Evolutionary conservation across 371 early-diverging fungal genomes (phyloP), one percentile per base, ranked within the genome.

Genomic region (Nematocida sp.): DNA sequence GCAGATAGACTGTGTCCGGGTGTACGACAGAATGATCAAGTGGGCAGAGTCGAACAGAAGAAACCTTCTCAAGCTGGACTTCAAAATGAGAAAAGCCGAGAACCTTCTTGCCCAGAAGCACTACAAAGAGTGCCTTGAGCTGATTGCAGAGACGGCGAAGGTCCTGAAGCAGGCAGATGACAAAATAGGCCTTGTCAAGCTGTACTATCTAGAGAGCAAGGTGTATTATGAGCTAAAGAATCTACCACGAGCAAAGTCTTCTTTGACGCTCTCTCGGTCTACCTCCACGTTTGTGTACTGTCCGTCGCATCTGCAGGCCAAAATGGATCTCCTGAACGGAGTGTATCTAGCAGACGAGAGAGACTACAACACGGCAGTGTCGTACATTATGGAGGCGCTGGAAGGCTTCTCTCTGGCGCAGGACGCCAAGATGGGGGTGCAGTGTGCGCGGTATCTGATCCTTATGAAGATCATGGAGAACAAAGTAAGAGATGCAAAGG

Each of bases 151-250:
- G 40, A 85, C 95, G 48, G 86, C 92, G 57, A 91, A 89, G 77
- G 94, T 93, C 84, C 86, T 96, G 29, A 96, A 95, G 85, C 90
- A 91, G 40, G 84, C 94, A 70, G 95, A 96, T 85, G 96, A 96
- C 85, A 94, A 95, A 84, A 89, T 90, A 87, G 90, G 91, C 23
- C 81, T 95, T 60, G 90, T 95, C 40, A 95, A 94, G 81, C 94
- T 96, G 4, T 93, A 93, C 76, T 80, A 95, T 66, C 82, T 94
- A 58, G 95, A 96, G 83, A 91, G 91, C 81, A 87, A 91, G 70
- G 91, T 89, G 11, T 95, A 89, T 80, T 91, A 93, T 80, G 91
- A 91, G 1, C 83, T 94, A 48, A 84, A 91, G 65, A 95, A 95
- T 80, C 75, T 94, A 57, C 88, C 96, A 37, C 94, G 93, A 82